Base-by-base conservation (phyloP, 495 filamentous ascomycete genomes). In the Schizothecium vesticola region DNA sequence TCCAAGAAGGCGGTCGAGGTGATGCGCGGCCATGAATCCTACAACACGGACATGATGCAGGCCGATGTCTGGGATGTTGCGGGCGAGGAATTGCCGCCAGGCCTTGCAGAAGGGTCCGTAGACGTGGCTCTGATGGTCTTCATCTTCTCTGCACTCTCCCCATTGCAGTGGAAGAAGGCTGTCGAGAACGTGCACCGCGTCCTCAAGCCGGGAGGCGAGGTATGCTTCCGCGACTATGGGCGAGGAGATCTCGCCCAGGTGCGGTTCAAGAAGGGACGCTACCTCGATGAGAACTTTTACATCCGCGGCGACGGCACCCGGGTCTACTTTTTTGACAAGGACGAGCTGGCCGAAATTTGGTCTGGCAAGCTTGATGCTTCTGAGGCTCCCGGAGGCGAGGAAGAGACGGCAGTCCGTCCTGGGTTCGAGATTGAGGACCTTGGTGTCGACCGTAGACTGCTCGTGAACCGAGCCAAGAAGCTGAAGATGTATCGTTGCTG, bases 401-500 rank as follows among this genome's bases (percentile, higher is more conserved):
- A 69, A 43, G 68, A 77, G 10, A 70, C 64, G 16, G 64, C 59
- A 26, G 24, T 24, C 10, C 61, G 68, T 22, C 74, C 79, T 28
- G 28, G 69, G 12, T 93, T 96, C 74, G 86, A 94, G 63, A 81
- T 96, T 56, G 75, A 88, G 28, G 86, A 94, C 61, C 79, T 98
- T 56, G 96, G 89, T 16, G 85, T 91, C 63, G 95, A 99, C 74
- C 86, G 91, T 69, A 86, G 96, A 67, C 82, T 99, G 81, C 82
- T 99, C 59, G 94, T 99, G 65, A 99, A 99, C 76, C 89, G 95
- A 57, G 90, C 91, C 66, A 88, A 87, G 71, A 89, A 92, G 78
- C 79, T 97, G 10, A 98, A 98, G 80, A 99, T 99, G 95, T 97
- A 97, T 80, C 89, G 95, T 57, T 97, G 93, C 82, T 93, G 95